Conservation (phyloP, 371 early-diverging fungal species). For the Rhizopus stolonifer region DNA sequence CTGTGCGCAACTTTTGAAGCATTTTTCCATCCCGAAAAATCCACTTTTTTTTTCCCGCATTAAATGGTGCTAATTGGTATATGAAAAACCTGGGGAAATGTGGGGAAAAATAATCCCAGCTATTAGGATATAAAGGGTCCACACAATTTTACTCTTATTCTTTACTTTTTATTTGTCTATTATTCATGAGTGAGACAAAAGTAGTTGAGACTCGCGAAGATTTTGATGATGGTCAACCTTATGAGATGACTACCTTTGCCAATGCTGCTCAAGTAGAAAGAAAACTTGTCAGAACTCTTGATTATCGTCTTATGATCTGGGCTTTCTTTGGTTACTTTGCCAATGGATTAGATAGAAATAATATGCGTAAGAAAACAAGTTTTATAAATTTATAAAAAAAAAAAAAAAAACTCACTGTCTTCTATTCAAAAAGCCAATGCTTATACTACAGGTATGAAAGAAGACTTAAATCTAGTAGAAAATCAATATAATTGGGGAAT, state of each 20-base stretch:
- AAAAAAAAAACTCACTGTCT: neutral
- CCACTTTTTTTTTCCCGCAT: no score
- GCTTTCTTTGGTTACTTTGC: conserved; percentile 71
- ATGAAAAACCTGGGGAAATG: conserved; percentile 21
- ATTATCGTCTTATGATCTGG: conserved; percentile 67
- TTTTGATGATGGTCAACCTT: conserved; percentile 7
- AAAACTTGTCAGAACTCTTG: conserved; percentile 64
- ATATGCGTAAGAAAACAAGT: conserved; percentile 69
- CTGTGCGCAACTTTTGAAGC: no score
- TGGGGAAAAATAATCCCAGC: conserved; percentile 11
- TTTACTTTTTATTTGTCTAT: conserved; percentile 5
- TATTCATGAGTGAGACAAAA: neutral
- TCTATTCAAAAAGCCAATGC: conserved; percentile 36
- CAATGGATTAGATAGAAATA: conserved; percentile 74
- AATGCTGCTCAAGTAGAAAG: conserved; percentile 26
- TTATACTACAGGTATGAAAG: conserved; percentile 49
- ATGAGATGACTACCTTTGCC: conserved; percentile 9
- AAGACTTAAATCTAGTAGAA: conserved; percentile 46
- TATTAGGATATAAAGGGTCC: conserved; percentile 1
- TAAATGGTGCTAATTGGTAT: conserved; percentile 11
- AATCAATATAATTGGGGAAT: conserved; percentile 62
- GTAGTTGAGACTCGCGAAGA: neutral
- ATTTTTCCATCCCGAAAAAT: no score
- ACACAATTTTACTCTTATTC: no score
- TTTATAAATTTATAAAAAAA: no score